Percentiles rank a stretch among this genome's conserved stretches.
Evolutionary conservation across 164 flowering plant genomes (phyloP).

Genomic region (Saururus chinensis): DNA sequence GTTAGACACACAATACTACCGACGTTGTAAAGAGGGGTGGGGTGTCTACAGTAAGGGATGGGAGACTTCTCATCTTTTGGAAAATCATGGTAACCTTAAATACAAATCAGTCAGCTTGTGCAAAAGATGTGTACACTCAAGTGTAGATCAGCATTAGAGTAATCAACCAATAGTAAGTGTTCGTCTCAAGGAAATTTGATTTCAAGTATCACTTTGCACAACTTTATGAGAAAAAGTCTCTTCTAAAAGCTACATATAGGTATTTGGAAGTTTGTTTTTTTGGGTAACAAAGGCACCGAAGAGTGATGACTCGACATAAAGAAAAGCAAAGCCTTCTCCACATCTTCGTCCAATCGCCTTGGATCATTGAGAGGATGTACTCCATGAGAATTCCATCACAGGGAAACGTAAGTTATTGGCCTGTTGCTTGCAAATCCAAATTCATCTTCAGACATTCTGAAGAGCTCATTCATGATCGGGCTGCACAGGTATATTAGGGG

Average conservation of each 20-base stretch:
- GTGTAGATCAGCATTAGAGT: no score
- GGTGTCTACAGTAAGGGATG: no score
- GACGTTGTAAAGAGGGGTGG: no score
- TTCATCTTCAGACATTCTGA: constrained; percentile 14
- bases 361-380: constrained; percentile 5
- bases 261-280: not conserved
- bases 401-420: constrained; percentile 14
- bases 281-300: not conserved
- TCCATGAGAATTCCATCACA: constrained; percentile 15
- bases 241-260: not conserved
- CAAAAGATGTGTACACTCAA: no score
- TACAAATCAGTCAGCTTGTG: no score
- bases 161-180: no score
- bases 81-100: no score
- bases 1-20: no score
- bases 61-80: no score
- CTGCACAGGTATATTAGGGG: constrained; percentile 11
- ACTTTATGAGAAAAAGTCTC: not conserved
- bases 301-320: not conserved
- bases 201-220: no score
- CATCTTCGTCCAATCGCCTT: not conserved
- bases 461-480: constrained; percentile 11
- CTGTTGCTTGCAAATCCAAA: constrained; percentile 13
- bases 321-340: constrained; percentile 14
- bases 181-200: no score